Evolutionary conservation across 768 basidiomycete genomes (phyloP), one percentile per base, ranked within the genome.

Genomic region (Kwoniella europaea): DNA sequence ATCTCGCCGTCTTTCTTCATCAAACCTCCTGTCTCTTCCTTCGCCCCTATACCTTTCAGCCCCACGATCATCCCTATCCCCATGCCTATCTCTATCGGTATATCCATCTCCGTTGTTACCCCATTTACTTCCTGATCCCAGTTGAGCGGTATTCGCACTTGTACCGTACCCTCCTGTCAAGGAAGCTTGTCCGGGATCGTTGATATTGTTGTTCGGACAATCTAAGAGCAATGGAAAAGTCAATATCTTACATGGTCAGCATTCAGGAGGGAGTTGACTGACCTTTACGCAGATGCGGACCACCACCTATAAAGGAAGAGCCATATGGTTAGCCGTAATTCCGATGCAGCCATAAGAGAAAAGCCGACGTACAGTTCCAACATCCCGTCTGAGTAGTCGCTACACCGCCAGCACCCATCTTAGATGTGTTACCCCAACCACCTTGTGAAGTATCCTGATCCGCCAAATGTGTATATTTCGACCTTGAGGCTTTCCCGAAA

Each of bases 381-480:
- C 97, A 99, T 0, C 92, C 93, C 29, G 86, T 73, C 41, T 72
- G 59, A 42, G 75, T 72, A 59, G 78, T 71, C 60, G 80, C 64
- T 54, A 74, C 59, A 44, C 71, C 72, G 22, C 70, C 77, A n/a
- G 76, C 69, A 65, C 78, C 72, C 22, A 53, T 50, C 46, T 71
- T 54, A 22, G 75, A 72, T n/a, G 76, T 72, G 16, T 74, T 69
- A 27, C 76, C 75, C 82, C 83, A 80, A 16, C 82, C 79, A 7
- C 77, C 77, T 62, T 74, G 69, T 5, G 92, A 93, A 0, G 96
- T 98, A 82, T 98, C 96, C 86, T 98, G 92, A 78, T 95, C 95
- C 46, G 93, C 84, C 73, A 99, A 84, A 85, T 99, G 96, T 16
- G 97, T 98, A 78, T 98, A 98, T 85, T 99, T 95, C 41, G 93